A percentile compares a stretch with the other conserved stretches of the same genome.
phyloP scores from a whole-genome alignment of 164 flowering plant species.

The Vitis rupestris region DNA sequence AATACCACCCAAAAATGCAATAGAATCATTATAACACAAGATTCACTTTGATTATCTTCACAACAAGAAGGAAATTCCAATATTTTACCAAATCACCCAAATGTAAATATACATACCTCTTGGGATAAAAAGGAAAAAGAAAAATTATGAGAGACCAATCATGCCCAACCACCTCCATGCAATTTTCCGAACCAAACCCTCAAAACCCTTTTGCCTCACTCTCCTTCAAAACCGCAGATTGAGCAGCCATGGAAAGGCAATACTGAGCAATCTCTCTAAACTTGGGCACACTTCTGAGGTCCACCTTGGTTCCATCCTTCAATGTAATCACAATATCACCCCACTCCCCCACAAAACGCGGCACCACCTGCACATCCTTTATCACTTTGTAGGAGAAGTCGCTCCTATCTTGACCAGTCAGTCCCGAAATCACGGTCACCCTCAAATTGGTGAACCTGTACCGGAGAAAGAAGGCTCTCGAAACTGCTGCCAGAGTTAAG shows the following conservation, averaged over 20 bases:
- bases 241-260: slow-evolving; percentile 70
- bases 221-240: slow-evolving; percentile 36
- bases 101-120: slow-evolving; percentile 1
- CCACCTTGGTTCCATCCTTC: slow-evolving; percentile 87
- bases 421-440: slow-evolving; percentile 89
- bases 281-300: slow-evolving; percentile 89
- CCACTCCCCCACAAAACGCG: slow-evolving; percentile 95
- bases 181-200: slow-evolving; percentile 1
- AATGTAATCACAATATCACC: slow-evolving; percentile 87
- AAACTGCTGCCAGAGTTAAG: slow-evolving; percentile 80
- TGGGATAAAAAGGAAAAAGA: not conserved
- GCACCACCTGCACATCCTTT: slow-evolving; percentile 93
- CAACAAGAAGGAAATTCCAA: not conserved
- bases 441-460: slow-evolving; percentile 91
- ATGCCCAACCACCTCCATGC: not conserved
- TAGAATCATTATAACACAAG: not conserved
- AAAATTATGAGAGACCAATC: not conserved
- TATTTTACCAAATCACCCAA: not conserved
- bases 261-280: slow-evolving; percentile 90
- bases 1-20: not conserved
- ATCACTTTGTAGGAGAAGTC: slow-evolving; percentile 81
- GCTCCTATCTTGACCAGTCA: slow-evolving; percentile 86
- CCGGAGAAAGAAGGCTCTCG: slow-evolving; percentile 73
- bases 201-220: slow-evolving; percentile 59
- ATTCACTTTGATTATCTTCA: not conserved